These are phyloP conservation scores for Apiospora pterosperma DNA, from an alignment of 2,329 filamentous ascomycete species.

Conservation along the genomic window DNA sequence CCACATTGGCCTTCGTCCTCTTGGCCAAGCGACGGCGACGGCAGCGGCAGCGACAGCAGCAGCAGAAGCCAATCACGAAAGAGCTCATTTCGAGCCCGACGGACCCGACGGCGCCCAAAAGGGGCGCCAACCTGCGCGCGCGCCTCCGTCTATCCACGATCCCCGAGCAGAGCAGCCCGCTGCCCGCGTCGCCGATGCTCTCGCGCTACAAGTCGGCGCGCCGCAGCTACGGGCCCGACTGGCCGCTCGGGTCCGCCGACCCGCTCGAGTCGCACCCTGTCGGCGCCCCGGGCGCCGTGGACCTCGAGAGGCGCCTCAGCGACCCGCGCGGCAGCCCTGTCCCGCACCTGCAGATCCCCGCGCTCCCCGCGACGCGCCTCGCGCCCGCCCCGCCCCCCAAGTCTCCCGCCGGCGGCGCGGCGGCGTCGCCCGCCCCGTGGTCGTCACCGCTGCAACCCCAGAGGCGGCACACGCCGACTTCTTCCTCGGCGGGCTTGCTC, in stretches of 20 bases:
- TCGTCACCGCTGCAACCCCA: background rate
- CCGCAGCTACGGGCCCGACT: constrained; percentile 19
- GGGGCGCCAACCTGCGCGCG: background rate
- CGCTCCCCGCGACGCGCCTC: constrained; percentile 9
- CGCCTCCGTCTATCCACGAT: constrained; percentile 9
- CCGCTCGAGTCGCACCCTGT: constrained; percentile 22
- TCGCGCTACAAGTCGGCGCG: constrained; percentile 14
- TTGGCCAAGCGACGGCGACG: constrained; percentile 12
- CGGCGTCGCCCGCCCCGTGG: background rate
- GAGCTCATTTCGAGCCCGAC: background rate
- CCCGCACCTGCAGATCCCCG: background rate
- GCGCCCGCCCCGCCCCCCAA: constrained; percentile 9
- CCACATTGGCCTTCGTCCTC: constrained; percentile 11
- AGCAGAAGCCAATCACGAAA: constrained; percentile 2
- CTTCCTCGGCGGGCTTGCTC: background rate
- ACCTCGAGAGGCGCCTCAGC: background rate
- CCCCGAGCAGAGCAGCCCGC: constrained; percentile 5
- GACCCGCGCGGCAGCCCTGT: background rate
- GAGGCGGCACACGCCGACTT: constrained; percentile 5
- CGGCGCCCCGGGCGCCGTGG: background rate
- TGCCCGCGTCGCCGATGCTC: constrained; percentile 1
- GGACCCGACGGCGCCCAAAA: background rate
- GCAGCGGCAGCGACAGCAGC: background rate
- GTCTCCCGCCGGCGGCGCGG: background rate
- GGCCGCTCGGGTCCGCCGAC: constrained; percentile 21